Conservation (phyloP, 2,329 filamentous ascomycete species). For the Diatrype stigma region DNA sequence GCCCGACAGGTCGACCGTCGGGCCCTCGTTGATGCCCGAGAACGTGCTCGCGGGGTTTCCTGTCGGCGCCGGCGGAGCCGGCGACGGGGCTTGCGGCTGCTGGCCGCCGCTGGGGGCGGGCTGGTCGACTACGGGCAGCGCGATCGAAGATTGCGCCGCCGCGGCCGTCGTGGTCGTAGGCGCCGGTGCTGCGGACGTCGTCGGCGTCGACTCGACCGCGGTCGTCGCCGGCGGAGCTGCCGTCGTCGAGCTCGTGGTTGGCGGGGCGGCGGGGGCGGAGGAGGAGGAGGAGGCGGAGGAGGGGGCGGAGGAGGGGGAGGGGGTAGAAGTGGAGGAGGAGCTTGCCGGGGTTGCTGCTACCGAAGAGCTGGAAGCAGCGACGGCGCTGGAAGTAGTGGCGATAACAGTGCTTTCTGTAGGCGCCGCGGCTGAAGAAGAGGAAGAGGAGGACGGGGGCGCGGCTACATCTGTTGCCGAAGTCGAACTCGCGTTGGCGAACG, state of each 20-base stretch:
- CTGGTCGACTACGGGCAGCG: slow-evolving; percentile 1
- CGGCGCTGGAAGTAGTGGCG: not conserved
- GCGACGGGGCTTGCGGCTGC: not conserved
- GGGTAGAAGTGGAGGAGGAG: too few species aligned
- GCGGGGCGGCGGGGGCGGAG: too few species aligned
- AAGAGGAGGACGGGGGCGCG: too few species aligned
- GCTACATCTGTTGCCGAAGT: too few species aligned
- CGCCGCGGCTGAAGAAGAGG: too few species aligned
- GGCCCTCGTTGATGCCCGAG: slow-evolving; percentile 21
- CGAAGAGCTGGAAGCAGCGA: not conserved
- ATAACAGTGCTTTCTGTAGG: too few species aligned
- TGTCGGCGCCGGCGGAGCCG: slow-evolving; percentile 4
- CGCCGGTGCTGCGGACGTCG: not conserved
- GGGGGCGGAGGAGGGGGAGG: too few species aligned
- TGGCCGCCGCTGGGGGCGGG: not conserved
- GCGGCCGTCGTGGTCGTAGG: not conserved
- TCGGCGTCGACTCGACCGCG: not conserved
- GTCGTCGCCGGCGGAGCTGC: not conserved
- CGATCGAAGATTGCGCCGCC: not conserved
- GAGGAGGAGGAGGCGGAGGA: too few species aligned
- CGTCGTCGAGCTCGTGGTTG: not conserved
- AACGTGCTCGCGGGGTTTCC: slow-evolving; percentile 21
- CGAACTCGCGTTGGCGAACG: not conserved
- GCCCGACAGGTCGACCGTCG: slow-evolving; percentile 22
- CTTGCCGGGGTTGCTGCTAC: not conserved